These are phyloP conservation scores for Wallemia ichthyophaga DNA, from an alignment of 1,284 basidiomycete genomes.

Conservation along the genomic window DNA sequence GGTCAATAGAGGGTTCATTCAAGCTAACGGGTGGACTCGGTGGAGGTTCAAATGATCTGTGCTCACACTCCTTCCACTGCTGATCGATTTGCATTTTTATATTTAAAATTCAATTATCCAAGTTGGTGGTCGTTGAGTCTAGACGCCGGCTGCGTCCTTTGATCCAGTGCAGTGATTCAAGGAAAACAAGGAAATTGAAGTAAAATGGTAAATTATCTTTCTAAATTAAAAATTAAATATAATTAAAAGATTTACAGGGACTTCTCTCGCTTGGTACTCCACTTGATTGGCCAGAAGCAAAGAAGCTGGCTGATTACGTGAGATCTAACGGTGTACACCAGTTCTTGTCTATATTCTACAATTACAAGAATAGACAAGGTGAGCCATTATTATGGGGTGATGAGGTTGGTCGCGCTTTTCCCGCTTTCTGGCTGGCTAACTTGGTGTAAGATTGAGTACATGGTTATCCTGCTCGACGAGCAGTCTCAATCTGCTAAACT, in stretches of 20 bases:
- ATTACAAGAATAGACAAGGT: conserved; percentile 64
- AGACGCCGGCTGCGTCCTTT: too few relatives aligned
- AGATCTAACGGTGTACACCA: conserved; percentile 78
- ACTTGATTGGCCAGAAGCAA: conserved; percentile 68
- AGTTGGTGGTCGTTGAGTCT: too few relatives aligned
- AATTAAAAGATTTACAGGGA: conserved; percentile 31
- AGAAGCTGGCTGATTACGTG: conserved; percentile 64
- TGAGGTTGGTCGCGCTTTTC: conserved; percentile 29
- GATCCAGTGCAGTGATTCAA: too few relatives aligned
- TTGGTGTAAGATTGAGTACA: conserved; percentile 58
- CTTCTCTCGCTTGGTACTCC: conserved; percentile 82
- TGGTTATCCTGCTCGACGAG: conserved; percentile 69
- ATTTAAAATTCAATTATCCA: neutral
- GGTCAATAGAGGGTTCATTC: neutral
- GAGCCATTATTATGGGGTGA: conserved; percentile 96
- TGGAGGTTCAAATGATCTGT: neutral
- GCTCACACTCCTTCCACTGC: neutral
- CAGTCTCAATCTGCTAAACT: conserved; percentile 48
- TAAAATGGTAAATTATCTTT: neutral
- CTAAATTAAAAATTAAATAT: too few relatives aligned
- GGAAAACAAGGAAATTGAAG: too few relatives aligned
- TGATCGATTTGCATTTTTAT: neutral
- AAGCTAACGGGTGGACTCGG: neutral
- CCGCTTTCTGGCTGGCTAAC: neutral
- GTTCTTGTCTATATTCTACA: conserved; percentile 74